These are phyloP conservation scores for Kingdonia uniflora DNA, from an alignment of 164 flowering plant genomes.

Conservation along the genomic window DNA sequence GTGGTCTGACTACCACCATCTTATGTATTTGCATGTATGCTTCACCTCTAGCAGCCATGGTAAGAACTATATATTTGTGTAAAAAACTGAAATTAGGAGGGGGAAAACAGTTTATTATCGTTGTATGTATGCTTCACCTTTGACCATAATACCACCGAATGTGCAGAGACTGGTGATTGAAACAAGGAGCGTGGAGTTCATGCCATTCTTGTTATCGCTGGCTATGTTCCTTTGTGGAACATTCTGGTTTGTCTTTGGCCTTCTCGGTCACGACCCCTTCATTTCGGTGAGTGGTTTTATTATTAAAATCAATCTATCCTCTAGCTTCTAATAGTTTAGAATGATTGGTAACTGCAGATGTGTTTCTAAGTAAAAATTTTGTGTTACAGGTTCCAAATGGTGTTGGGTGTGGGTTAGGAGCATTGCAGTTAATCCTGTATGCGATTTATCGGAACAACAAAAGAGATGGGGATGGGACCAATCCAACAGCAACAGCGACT, in stretches of 20 bases:
- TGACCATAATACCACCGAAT: constrained; percentile 44
- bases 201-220: constrained; percentile 52
- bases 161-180: constrained; percentile 43
- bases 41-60: too few species aligned
- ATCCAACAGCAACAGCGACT: background rate
- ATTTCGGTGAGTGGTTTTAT: constrained; percentile 26
- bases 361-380: too few species aligned
- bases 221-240: constrained; percentile 41
- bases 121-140: constrained; percentile 93
- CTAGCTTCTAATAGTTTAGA: too few species aligned
- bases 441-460: constrained; percentile 35
- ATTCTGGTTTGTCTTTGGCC: constrained; percentile 43
- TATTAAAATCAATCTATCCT: background rate
- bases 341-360: too few species aligned
- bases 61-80: too few species aligned
- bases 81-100: too few species aligned
- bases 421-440: constrained; percentile 67
- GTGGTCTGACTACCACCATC: constrained; percentile 71
- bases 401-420: constrained; percentile 60
- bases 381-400: constrained; percentile 69
- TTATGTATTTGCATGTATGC: constrained; percentile 80
- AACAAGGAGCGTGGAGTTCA: constrained; percentile 51
- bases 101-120: too few species aligned
- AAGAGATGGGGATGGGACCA: background rate
- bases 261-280: constrained; percentile 42